Evolutionary conservation across 345 rosid genomes (phyloP).

Genomic region (Bruguiera gymnorhiza): DNA sequence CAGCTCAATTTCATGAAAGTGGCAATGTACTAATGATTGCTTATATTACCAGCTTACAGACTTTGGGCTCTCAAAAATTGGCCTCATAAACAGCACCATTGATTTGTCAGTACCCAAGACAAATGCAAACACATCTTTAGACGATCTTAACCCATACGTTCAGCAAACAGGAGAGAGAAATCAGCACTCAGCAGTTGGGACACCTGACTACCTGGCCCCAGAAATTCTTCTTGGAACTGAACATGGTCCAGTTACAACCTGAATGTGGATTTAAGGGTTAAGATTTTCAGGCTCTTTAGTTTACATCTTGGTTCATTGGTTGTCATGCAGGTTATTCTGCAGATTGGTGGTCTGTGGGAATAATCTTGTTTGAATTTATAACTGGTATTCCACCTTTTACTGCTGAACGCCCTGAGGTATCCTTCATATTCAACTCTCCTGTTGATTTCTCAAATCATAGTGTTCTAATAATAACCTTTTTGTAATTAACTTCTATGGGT

Average conservation of each 20-base stretch:
- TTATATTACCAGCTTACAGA: slow-evolving; percentile 71
- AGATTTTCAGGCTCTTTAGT: slow-evolving; percentile 18
- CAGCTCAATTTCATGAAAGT: slow-evolving; percentile 16
- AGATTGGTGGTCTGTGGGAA: slow-evolving; percentile 94
- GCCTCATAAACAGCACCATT: slow-evolving; percentile 76
- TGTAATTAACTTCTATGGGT: too few relatives aligned
- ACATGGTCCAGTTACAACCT: slow-evolving; percentile 51
- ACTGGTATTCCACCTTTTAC: slow-evolving; percentile 83
- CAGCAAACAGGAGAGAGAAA: slow-evolving; percentile 45
- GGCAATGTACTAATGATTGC: slow-evolving; percentile 25
- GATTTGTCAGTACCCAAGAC: slow-evolving; percentile 58
- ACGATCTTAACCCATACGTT: slow-evolving; percentile 31
- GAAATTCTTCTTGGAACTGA: slow-evolving; percentile 91
- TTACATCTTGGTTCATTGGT: slow-evolving; percentile 18
- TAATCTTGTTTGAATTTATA: slow-evolving; percentile 68
- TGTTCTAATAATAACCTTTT: not conserved
- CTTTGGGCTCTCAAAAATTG: slow-evolving; percentile 80
- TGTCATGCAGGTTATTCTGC: slow-evolving; percentile 63
- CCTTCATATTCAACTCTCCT: slow-evolving; percentile 7
- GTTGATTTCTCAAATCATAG: not conserved
- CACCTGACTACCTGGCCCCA: slow-evolving; percentile 89
- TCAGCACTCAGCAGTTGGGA: slow-evolving; percentile 70
- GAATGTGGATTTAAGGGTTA: slow-evolving; percentile 9
- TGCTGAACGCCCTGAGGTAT: slow-evolving; percentile 71
- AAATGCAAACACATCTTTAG: slow-evolving; percentile 34